Conservation (phyloP, 306 rosid species). For the Pyrus pyrifolia region DNA sequence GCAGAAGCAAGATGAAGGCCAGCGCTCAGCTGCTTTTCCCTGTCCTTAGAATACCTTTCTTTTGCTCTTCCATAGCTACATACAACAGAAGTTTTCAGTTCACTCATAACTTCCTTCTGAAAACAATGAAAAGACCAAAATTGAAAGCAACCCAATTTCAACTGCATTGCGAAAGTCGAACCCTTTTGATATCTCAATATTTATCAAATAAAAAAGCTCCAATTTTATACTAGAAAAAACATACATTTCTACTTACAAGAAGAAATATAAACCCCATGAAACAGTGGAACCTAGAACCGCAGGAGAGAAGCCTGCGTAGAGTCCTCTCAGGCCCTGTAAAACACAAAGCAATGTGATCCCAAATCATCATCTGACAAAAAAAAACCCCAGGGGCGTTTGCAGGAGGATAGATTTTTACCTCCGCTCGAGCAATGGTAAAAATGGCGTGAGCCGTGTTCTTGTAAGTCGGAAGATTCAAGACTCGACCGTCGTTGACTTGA, state of each 20-base stretch:
- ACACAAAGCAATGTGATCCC: slow-evolving; percentile 9
- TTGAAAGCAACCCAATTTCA: neutral
- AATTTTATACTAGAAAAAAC: neutral
- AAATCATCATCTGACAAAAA: neutral
- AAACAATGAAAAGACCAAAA: neutral
- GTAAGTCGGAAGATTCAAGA: slow-evolving; percentile 57
- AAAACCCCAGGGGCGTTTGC: neutral
- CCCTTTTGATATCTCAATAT: neutral
- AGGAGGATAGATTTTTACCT: slow-evolving; percentile 35
- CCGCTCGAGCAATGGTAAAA: slow-evolving; percentile 73
- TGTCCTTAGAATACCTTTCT: slow-evolving; percentile 58
- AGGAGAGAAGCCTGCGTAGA: slow-evolving; percentile 92
- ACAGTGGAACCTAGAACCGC: slow-evolving; percentile 81
- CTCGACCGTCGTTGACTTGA: slow-evolving; percentile 90
- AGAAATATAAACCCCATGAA: slow-evolving; percentile 90
- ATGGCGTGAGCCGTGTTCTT: slow-evolving; percentile 80
- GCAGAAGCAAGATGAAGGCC: slow-evolving; percentile 92
- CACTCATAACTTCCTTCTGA: neutral
- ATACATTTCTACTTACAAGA: slow-evolving; percentile 47
- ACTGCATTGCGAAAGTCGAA: neutral
- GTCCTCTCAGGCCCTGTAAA: slow-evolving; percentile 75
- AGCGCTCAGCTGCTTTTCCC: slow-evolving; percentile 64
- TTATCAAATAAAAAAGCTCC: neutral
- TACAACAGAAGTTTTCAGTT: neutral
- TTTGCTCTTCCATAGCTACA: slow-evolving; percentile 87